Evolutionary conservation across 2,329 filamentous ascomycete species (phyloP), one percentile per base, ranked within the genome.

Genomic region (Trichoderma koningiopsis): DNA sequence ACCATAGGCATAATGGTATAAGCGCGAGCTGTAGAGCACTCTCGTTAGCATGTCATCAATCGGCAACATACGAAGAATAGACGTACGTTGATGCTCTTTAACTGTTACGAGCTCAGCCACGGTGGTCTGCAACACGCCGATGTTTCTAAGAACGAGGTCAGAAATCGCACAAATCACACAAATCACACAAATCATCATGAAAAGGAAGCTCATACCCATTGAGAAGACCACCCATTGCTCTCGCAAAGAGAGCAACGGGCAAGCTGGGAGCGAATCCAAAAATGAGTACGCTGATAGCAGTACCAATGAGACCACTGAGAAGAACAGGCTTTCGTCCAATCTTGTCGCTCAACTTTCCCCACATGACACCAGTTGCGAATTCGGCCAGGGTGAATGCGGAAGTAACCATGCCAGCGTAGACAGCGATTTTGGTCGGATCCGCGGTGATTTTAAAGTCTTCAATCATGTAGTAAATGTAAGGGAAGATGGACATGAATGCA

Each of bases 401-500:
- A 0, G 95, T 98, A 72, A 98, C 94, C 89, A 97, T 92, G 76
- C 96, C 95, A 31, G 93, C 94, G 79, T 97, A 98, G 68, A 97
- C 88, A 16, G 94, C 92, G 74, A 97, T 96, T 77, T 92, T 89
- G 75, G 87, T 89, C 72, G 91, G 85, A 77, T 94, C 89, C 58
- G 92, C 85, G 72, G 94, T 92, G 77, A 97, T 90, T 76, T 92
- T 85, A 81, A 98, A 98, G 71, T 94, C 93, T 76, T 94, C 86
- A 74, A 98, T 91, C 96, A 99, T 98, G 84, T 92, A 95, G 83
- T 97, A 98, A 75, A 97, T 94, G 81, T 98, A 99, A 1, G 96
- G 96, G 79, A 99, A 98, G 75, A 98, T 97, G 66, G 94, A 97
- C 93, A 97, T 98, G 85, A 99, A 98, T 6, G 96, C 96, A 80